Evolutionary conservation across 306 rosid species (phyloP), one percentile per base, ranked within the genome.

Genomic region (Cicer cuneatum): DNA sequence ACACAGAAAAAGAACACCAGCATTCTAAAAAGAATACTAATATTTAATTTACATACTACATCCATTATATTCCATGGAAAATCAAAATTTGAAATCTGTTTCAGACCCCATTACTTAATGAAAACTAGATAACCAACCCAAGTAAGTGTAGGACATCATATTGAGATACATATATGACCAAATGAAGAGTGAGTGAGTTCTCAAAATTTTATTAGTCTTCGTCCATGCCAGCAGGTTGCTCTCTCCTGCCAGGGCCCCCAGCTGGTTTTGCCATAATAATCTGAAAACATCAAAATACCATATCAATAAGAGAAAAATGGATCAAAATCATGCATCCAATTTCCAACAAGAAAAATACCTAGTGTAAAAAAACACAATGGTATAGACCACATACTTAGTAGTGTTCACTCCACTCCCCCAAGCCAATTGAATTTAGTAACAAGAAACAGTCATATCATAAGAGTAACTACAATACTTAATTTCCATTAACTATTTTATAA

Each of bases 181-280:
- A 71, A 48, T 11, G 5, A 54, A 11, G 9, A 56, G 62, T 19
- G 9, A 56, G 62, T 19, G 42, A 54, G 8, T 14, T 49, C 43
- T 16, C n/a, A 21, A 8, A 35, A 54, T 5, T 21, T 78, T 85
- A 35, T 78, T 85, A 87, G 74, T 91, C 97, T 87, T 92, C 99
- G 19, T 94, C 99, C 92, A 78, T 78, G 75, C 91, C 92, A 11
- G 90, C 96, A 66, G 99, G 96, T 72, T 88, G 86, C 35, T 84
- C 89, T 80, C 90, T 86, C 82, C 78, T 90, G 11, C 71, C 54
- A 10, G 95, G 99, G 10, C 97, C 99, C 60, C 99, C 97, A 6
- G 97, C 97, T 14, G 97, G 99, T 85, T 90, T 92, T 24, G 96
- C 76, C 96, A 92, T 90, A 46, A 94, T 94, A 74, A 94, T 90